Conservation (phyloP, 495 filamentous ascomycete genomes). For the Bacidia rubella region DNA sequence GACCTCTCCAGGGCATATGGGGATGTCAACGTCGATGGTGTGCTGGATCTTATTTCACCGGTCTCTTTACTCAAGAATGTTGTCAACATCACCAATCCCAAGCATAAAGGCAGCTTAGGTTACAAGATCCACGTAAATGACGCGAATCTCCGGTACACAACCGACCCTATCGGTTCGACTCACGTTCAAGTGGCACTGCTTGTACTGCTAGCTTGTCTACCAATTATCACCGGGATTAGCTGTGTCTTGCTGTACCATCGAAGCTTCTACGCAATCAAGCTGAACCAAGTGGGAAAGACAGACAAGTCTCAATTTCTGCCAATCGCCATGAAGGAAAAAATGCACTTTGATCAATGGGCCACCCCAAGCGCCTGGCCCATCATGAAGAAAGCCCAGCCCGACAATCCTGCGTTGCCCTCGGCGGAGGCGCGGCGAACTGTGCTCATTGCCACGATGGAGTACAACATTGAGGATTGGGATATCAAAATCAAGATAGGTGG, state of each 20-base stretch:
- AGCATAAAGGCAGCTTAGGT: conserved; percentile 30
- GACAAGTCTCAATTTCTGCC: conserved; percentile 17
- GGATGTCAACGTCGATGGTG: conserved; percentile 34
- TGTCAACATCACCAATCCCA: conserved; percentile 33
- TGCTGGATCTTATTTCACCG: conserved; percentile 31
- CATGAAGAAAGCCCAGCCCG: conserved; percentile 6
- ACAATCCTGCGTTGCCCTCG: conserved; percentile 11
- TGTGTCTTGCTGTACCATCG: conserved; percentile 32
- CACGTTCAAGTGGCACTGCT: conserved; percentile 31
- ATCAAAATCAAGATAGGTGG: conserved; percentile 40
- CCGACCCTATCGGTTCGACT: conserved; percentile 29
- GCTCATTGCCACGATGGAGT: conserved; percentile 39
- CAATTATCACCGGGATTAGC: conserved; percentile 26
- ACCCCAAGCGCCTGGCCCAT: conserved; percentile 7
- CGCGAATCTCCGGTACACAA: conserved; percentile 27
- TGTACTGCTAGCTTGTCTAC: conserved; percentile 31
- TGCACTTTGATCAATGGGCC: conserved; percentile 14
- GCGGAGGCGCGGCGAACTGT: conserved; percentile 20
- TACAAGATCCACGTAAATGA: conserved; percentile 34
- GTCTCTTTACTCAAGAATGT: conserved; percentile 28
- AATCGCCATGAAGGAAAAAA: conserved; percentile 10
- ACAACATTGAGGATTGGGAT: conserved; percentile 37
- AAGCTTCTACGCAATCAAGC: conserved; percentile 38
- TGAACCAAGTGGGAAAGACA: conserved; percentile 32
- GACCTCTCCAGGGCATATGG: conserved; percentile 35